Percentiles rank a stretch among this genome's conserved stretches.
Conservation (phyloP, 1,284 basidiomycete species). For the Cryptococcus amylolentus region DNA sequence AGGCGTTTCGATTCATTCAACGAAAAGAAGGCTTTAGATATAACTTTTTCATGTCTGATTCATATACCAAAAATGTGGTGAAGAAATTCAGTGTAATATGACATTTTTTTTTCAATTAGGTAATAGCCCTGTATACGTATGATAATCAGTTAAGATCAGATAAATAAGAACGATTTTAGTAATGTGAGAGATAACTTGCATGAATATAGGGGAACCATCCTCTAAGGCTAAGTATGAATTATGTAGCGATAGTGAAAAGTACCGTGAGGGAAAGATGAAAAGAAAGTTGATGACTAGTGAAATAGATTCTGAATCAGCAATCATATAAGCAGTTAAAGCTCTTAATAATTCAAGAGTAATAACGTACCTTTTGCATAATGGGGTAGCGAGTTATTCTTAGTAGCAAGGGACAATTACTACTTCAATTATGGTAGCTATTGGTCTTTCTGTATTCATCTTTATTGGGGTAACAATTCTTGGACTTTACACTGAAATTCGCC, state of each 20-base stretch:
- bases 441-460: conserved; percentile 46
- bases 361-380: conserved; percentile 28
- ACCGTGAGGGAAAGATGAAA: conserved; percentile 26
- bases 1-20: no score
- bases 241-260: conserved; percentile 24
- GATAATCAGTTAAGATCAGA: not conserved
- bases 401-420: conserved; percentile 39
- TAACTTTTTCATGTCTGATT: no score
- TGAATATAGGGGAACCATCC: conserved; percentile 13
- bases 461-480: conserved; percentile 46
- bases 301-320: conserved; percentile 24
- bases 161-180: not conserved
- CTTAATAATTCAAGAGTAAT: conserved; percentile 11
- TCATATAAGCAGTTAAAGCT: conserved; percentile 24
- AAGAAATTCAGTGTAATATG: no score
- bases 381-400: conserved; percentile 23
- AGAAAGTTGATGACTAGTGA: conserved; percentile 30
- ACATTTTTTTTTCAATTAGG: no score
- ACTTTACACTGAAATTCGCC: no score
- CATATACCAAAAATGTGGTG: no score
- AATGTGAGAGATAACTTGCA: conserved; percentile 6
- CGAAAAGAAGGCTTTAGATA: no score
- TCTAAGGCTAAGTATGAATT: conserved; percentile 22
- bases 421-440: conserved; percentile 42
- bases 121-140: conserved; percentile 7